These are phyloP conservation scores for Penicillium atrosanguineum DNA, from an alignment of 495 filamentous ascomycete genomes.

Conservation along the genomic window DNA sequence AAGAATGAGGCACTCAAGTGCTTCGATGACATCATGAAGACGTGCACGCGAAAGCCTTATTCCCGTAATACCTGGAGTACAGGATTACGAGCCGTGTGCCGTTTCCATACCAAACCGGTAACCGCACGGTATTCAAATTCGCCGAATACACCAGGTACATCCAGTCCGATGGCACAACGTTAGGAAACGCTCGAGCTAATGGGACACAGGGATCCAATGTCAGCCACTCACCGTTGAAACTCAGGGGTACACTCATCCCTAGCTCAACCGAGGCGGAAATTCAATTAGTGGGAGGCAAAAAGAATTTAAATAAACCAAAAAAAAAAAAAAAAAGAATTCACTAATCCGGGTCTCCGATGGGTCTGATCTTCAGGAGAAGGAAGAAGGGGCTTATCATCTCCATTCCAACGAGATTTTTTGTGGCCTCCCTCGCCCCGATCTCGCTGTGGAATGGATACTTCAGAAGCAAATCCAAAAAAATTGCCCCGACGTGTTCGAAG, in stretches of 20 bases:
- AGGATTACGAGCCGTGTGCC: background rate
- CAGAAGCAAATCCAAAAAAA: background rate
- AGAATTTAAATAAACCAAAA: background rate
- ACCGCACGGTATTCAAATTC: background rate
- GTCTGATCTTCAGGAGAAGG: slow-evolving; percentile 28
- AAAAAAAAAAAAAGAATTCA: background rate
- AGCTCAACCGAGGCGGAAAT: background rate
- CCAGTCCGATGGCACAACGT: background rate
- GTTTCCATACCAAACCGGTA: slow-evolving; percentile 1
- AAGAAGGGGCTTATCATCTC: slow-evolving; percentile 17
- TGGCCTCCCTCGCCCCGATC: slow-evolving; percentile 2
- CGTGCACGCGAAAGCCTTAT: slow-evolving; percentile 2
- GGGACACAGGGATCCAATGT: slow-evolving; percentile 10
- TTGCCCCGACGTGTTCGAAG: background rate
- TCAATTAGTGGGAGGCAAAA: background rate
- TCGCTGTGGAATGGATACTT: background rate
- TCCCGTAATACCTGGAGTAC: background rate
- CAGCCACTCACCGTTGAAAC: slow-evolving; percentile 14
- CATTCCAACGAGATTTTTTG: slow-evolving; percentile 11
- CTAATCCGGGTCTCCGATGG: background rate
- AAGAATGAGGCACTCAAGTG: slow-evolving; percentile 4
- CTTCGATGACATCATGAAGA: slow-evolving; percentile 29
- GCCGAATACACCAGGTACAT: background rate
- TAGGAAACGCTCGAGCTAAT: slow-evolving; percentile 7
- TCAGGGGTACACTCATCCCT: slow-evolving; percentile 11